Conservation (phyloP, 768 basidiomycete species). For the Sarcodon aspratus region DNA sequence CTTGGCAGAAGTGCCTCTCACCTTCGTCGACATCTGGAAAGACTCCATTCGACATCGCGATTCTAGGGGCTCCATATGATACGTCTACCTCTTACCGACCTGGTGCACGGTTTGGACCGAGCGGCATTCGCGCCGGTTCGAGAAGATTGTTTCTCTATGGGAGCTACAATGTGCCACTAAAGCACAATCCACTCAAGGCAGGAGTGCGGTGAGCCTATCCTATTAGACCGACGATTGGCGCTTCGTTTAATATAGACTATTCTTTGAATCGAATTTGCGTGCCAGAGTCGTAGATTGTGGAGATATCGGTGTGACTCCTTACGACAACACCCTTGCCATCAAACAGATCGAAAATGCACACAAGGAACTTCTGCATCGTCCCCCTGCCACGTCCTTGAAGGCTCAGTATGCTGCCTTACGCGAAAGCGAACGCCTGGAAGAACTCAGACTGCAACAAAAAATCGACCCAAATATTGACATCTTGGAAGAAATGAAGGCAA, state of each 20-base stretch:
- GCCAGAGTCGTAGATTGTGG: conserved; percentile 62
- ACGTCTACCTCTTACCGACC: conserved; percentile 71
- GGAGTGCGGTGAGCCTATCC: conserved; percentile 25
- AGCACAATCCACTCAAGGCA: conserved; percentile 58
- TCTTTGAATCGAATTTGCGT: no score
- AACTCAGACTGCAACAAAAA: no score
- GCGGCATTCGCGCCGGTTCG: conserved; percentile 72
- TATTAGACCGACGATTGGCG: no score
- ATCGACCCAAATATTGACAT: no score
- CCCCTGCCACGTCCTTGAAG: conserved; percentile 41
- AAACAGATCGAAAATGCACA: conserved; percentile 67
- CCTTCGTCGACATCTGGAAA: conserved; percentile 21
- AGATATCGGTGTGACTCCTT: conserved; percentile 69
- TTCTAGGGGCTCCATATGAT: conserved; percentile 70
- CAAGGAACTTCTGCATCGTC: conserved; percentile 55
- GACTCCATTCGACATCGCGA: conserved; percentile 64
- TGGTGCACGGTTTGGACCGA: conserved; percentile 80
- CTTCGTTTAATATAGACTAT: no score
- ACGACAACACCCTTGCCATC: conserved; percentile 65
- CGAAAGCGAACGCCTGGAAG: no score
- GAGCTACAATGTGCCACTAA: conserved; percentile 68
- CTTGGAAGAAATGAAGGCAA: no score
- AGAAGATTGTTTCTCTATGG: conserved; percentile 67
- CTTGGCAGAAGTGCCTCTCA: conserved; percentile 64
- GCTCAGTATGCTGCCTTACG: no score